A percentile compares a stretch with the other conserved stretches of the same genome.
Conservation (phyloP, 2,329 filamentous ascomycete species). For the Botryosphaeria dothidea region DNA sequence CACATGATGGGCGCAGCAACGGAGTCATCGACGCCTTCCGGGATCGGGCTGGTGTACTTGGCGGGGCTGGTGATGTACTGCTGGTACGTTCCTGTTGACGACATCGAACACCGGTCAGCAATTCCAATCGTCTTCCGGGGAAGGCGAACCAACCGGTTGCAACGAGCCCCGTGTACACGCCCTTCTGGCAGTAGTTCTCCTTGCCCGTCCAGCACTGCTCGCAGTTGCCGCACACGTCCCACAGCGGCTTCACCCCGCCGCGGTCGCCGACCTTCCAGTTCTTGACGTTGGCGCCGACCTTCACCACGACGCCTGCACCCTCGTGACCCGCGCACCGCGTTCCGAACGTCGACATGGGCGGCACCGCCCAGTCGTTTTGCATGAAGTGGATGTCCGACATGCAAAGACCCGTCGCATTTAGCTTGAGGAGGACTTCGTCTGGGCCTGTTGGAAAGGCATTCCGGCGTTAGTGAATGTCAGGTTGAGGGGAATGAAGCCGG, state of each 20-base stretch:
- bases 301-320: conserved; percentile 60
- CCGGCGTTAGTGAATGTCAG: neutral
- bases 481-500: too few species aligned
- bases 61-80: conserved; percentile 61
- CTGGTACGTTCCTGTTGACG: conserved; percentile 47
- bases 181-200: conserved; percentile 55
- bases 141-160: conserved; percentile 29
- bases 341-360: conserved; percentile 41
- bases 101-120: neutral
- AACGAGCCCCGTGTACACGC: conserved; percentile 48
- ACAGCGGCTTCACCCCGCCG: conserved; percentile 54
- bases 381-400: conserved; percentile 60
- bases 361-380: conserved; percentile 52
- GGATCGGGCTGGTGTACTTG: conserved; percentile 47
- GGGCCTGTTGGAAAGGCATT: conserved; percentile 38
- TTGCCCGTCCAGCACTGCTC: conserved; percentile 52
- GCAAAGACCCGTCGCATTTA: conserved; percentile 62
- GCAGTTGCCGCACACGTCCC: conserved; percentile 54
- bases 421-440: conserved; percentile 57
- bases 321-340: conserved; percentile 55
- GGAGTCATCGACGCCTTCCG: conserved; percentile 27
- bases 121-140: too few species aligned
- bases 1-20: conserved; percentile 41
- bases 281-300: conserved; percentile 55
- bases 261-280: conserved; percentile 54